These are phyloP conservation scores for Lasiodiplodia sp. DNA, from an alignment of 2,329 filamentous ascomycete genomes.

Conservation along the genomic window DNA sequence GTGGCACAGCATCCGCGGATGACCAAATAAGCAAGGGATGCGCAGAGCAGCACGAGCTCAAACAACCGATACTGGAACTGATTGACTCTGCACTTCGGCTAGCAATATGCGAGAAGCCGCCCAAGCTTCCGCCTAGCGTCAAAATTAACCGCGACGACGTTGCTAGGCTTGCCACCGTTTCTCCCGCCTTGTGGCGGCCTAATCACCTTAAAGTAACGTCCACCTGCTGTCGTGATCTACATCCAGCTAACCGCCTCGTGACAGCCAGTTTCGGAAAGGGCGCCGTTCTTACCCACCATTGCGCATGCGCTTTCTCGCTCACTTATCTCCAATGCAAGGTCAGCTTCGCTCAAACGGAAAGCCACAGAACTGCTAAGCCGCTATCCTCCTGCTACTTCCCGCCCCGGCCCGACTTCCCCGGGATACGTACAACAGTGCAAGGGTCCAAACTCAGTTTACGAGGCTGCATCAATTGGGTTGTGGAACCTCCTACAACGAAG, in stretches of 20 bases:
- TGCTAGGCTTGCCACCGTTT: conserved; percentile 46
- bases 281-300: conserved; percentile 33
- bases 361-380: conserved; percentile 14
- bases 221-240: neutral
- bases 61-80: conserved; percentile 34
- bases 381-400: neutral
- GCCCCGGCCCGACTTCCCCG: conserved; percentile 18
- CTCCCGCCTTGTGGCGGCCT: conserved; percentile 50
- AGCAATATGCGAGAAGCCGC: conserved; percentile 42
- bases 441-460: conserved; percentile 9
- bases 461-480: conserved; percentile 16
- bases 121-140: conserved; percentile 35
- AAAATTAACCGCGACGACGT: conserved; percentile 45
- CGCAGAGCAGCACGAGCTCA: conserved; percentile 22
- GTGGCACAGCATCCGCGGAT: conserved; percentile 17
- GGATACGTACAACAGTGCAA: neutral
- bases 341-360: conserved; percentile 31
- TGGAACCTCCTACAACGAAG: conserved; percentile 29
- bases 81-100: conserved; percentile 48
- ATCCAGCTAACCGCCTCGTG: neutral
- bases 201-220: conserved; percentile 43
- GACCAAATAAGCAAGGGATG: conserved; percentile 12
- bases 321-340: conserved; percentile 31
- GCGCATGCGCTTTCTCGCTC: conserved; percentile 33
- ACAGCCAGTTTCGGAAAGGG: conserved; percentile 30